Evolutionary conservation across 352 stramenopile species (phyloP).

Genomic region (Pythium coloratum): DNA sequence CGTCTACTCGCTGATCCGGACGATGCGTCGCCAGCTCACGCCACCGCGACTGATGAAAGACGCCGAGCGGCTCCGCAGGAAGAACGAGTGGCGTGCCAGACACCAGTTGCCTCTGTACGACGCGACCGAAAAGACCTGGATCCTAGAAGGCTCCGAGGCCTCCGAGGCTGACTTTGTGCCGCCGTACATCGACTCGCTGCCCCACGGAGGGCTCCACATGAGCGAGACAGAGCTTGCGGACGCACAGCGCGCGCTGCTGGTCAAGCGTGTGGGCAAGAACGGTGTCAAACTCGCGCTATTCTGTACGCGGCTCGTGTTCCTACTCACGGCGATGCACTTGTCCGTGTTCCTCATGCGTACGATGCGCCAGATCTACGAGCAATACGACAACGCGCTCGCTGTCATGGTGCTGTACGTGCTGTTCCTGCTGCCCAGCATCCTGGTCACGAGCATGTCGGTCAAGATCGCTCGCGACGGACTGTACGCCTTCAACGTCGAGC

Average conservation of each 20-base stretch:
- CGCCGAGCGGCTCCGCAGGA: slow-evolving; percentile 55
- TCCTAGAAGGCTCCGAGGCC: slow-evolving; percentile 36
- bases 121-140: slow-evolving; percentile 46
- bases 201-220: slow-evolving; percentile 37
- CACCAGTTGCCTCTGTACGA: slow-evolving; percentile 37
- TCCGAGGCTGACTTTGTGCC: slow-evolving; percentile 39
- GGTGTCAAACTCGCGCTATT: slow-evolving; percentile 64
- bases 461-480: slow-evolving; percentile 65
- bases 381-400: slow-evolving; percentile 17
- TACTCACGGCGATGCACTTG: slow-evolving; percentile 70
- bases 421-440: slow-evolving; percentile 56
- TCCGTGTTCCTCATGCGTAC: slow-evolving; percentile 64
- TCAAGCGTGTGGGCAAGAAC: slow-evolving; percentile 38
- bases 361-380: slow-evolving; percentile 35
- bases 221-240: slow-evolving; percentile 40
- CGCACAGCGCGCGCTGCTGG: slow-evolving; percentile 43
- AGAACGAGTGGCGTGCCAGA: slow-evolving; percentile 53
- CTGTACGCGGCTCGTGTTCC: slow-evolving; percentile 67
- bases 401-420: slow-evolving; percentile 38
- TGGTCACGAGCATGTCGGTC: slow-evolving; percentile 63
- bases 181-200: slow-evolving; percentile 52
- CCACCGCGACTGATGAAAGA: slow-evolving; percentile 55
- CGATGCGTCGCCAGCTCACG: slow-evolving; percentile 47
- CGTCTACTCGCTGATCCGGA: slow-evolving; percentile 46
- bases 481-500: slow-evolving; percentile 75